These are phyloP conservation scores for Acephala macrosclerotiorum DNA, from an alignment of 2,329 filamentous ascomycete genomes.

Conservation along the genomic window DNA sequence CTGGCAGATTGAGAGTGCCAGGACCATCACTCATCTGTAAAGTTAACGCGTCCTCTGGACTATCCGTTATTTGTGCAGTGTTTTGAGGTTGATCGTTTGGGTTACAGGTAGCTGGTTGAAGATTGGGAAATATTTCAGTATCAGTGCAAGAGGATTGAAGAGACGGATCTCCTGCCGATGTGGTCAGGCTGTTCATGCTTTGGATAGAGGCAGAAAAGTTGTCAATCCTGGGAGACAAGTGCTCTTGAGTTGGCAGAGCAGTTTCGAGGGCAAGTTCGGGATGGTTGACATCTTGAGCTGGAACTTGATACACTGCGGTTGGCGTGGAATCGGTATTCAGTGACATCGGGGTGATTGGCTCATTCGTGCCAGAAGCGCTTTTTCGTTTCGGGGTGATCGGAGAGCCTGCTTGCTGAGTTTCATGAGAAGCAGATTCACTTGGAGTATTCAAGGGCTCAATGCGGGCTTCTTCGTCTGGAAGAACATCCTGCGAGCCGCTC, in stretches of 20 bases:
- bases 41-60: not conserved
- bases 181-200: not conserved
- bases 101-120: not conserved
- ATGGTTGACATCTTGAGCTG: not conserved
- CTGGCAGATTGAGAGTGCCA: not conserved
- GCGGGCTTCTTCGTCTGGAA: slow-evolving; percentile 12
- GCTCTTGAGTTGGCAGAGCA: not conserved
- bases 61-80: not conserved
- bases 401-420: not conserved
- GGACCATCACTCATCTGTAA: no score
- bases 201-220: not conserved
- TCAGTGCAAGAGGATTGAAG: not conserved
- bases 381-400: not conserved
- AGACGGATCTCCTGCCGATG: not conserved
- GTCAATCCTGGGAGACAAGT: not conserved
- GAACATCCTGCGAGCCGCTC: slow-evolving; percentile 20
- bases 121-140: not conserved
- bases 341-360: not conserved
- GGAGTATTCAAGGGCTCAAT: no score
- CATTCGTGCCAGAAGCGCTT: not conserved
- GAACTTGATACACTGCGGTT: not conserved
- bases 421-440: slow-evolving; percentile 14
- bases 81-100: not conserved
- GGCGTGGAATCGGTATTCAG: not conserved
- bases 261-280: not conserved